Conservation (phyloP, 1,284 basidiomycete species). For the Entoloma clypeatum region DNA sequence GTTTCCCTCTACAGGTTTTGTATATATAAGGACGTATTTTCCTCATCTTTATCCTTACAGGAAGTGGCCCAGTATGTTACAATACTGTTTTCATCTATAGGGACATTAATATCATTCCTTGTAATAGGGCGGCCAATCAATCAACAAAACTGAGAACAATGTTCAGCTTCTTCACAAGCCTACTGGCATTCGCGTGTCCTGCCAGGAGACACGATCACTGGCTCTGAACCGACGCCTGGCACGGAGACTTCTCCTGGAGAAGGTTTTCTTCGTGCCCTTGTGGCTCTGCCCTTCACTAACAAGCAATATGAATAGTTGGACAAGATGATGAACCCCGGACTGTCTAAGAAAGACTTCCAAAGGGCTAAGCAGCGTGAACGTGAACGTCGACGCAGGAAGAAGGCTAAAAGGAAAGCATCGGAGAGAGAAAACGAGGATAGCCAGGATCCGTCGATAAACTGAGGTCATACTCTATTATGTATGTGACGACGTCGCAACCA, state of each 20-base stretch:
- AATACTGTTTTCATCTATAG: slow-evolving; percentile 16
- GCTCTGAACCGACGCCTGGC: slow-evolving; percentile 66
- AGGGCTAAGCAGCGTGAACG: slow-evolving; percentile 69
- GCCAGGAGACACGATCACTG: slow-evolving; percentile 77
- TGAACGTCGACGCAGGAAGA: slow-evolving; percentile 65
- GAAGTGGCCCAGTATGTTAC: slow-evolving; percentile 64
- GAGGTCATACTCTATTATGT: too few relatives aligned
- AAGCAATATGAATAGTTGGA: slow-evolving; percentile 51
- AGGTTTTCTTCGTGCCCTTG: slow-evolving; percentile 45
- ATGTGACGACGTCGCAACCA: slow-evolving; percentile 11
- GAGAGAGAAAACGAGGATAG: slow-evolving; percentile 24
- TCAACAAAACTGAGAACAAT: slow-evolving; percentile 83
- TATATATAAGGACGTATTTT: slow-evolving; percentile 2
- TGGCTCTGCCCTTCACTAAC: slow-evolving; percentile 17
- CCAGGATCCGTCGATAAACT: too few relatives aligned
- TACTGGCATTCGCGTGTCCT: slow-evolving; percentile 70
- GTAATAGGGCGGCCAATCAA: slow-evolving; percentile 68
- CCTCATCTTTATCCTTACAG: slow-evolving; percentile 32
- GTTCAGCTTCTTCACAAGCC: slow-evolving; percentile 78
- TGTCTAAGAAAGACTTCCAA: slow-evolving; percentile 65
- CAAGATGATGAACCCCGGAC: slow-evolving; percentile 63
- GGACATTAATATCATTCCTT: slow-evolving; percentile 22
- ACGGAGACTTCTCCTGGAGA: slow-evolving; percentile 62
- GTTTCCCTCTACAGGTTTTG: slow-evolving; percentile 15
- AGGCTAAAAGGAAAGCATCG: slow-evolving; percentile 59